These are phyloP conservation scores for Cytospora schulzeri DNA, from an alignment of 2,329 filamentous ascomycete species.

Conservation along the genomic window DNA sequence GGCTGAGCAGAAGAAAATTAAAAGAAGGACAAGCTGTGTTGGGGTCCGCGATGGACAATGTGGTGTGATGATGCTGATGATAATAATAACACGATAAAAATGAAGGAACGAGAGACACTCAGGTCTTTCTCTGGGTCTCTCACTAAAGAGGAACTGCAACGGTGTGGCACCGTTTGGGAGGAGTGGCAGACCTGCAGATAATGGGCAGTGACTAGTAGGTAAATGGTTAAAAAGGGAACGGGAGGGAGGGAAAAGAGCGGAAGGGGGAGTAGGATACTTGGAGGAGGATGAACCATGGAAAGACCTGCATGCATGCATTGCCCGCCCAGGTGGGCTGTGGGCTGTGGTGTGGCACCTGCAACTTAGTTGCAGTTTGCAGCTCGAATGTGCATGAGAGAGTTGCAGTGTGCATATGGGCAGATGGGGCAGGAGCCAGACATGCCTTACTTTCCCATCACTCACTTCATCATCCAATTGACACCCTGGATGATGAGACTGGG, in stretches of 20 bases:
- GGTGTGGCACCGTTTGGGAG: slow-evolving; percentile 15
- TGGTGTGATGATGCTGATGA: neutral
- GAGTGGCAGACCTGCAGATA: slow-evolving; percentile 20
- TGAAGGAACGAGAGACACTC: slow-evolving; percentile 25
- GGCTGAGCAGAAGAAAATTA: neutral
- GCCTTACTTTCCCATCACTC: neutral
- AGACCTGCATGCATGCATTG: neutral
- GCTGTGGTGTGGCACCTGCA: neutral
- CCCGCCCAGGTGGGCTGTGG: neutral
- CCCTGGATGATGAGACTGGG: neutral
- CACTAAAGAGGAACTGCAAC: slow-evolving; percentile 3
- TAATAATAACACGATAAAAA: slow-evolving; percentile 13
- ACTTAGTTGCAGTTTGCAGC: neutral
- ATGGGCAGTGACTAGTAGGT: neutral
- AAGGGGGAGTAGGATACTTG: neutral
- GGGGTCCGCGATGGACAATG: slow-evolving; percentile 8
- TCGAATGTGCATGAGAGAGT: no score
- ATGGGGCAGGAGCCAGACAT: neutral
- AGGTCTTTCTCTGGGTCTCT: slow-evolving; percentile 6
- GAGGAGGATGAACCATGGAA: slow-evolving; percentile 11
- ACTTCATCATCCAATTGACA: neutral
- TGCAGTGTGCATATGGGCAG: neutral
- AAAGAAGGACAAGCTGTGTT: slow-evolving; percentile 13
- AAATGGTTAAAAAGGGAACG: slow-evolving; percentile 25
- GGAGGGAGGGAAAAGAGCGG: slow-evolving; percentile 18